Base-by-base conservation (phyloP, 257 asterid genomes). In the Schizonepeta tenuifolia region DNA sequence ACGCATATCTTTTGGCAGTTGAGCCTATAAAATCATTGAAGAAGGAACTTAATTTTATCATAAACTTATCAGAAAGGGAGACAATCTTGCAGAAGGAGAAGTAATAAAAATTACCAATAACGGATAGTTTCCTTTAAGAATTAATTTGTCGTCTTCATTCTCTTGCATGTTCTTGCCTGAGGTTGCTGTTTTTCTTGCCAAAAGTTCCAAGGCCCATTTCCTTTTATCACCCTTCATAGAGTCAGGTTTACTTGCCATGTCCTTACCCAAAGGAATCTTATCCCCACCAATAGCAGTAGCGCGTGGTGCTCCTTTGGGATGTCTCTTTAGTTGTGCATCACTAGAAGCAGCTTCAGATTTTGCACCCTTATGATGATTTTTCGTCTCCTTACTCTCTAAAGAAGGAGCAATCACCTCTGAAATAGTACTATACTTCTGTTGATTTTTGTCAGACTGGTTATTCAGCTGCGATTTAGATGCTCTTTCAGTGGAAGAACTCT, bases 191-290 rank as follows among this genome's bases (percentile, higher is more conserved):
- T 86, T 95, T 72, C 97, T 90, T 24, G 99, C 98, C 81, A 95
- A 89, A 77, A 95, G 77, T 80, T 95, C 95, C 75, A 95, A 66
- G 70, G 99, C 99, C 99, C 99, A 95, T 86, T 90, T 85, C 80
- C 88, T 92, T 83, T 70, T 95, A 84, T 95, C 99, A 7, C 80
- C 84, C 83, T 83, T 90, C 35, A 68, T 35, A 44, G 70, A 44
- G 15, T 83, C 95, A 53, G 88, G 78, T 67, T 70, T 80, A 73
- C 74, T 69, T 64, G 63, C 76, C 54, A 18, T 56, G 65, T 83
- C 88, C 89, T 85, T 85, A 63, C 81, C 83, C 41, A 84, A 70
- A 79, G 83, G 43, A 59, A 67, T 65, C 76, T 80, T 85, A 70
- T 58, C n/a, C 67, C 76, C 77, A 56, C 84, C 69, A 26, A 76